A percentile compares a stretch with the other conserved stretches of the same genome.
phyloP scores from a whole-genome alignment of 164 flowering plant genomes.

The Amborella trichopoda region DNA sequence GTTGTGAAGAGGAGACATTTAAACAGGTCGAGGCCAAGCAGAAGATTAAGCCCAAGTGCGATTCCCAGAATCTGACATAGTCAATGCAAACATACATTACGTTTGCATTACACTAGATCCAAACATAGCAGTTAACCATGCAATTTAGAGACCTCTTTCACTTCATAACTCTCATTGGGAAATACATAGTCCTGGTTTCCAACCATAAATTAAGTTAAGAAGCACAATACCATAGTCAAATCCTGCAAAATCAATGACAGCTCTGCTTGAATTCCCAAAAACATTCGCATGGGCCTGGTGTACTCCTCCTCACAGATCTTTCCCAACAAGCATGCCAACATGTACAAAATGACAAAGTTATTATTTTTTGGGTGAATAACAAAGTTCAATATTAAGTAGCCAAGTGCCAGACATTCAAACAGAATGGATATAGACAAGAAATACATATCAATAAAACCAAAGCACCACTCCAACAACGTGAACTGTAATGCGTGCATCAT shows the following conservation, averaged over 20 bases:
- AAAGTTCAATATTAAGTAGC: no score
- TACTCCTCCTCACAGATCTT: conserved; percentile 89
- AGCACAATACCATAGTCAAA: conserved; percentile 58
- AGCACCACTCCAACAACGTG: no score
- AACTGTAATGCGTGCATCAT: no score
- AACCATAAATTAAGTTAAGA: conserved; percentile 1
- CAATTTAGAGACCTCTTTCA: no score
- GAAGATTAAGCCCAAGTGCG: conserved; percentile 67
- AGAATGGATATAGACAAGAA: no score
- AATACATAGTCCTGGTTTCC: no score
- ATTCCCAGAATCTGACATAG: conserved; percentile 62
- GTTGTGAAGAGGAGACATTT: conserved; percentile 57
- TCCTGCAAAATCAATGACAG: conserved; percentile 55
- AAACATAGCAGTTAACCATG: no score
- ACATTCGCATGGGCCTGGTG: conserved; percentile 43
- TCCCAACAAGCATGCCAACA: conserved; percentile 6
- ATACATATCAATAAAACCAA: no score
- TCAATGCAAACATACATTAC: conserved; percentile 2
- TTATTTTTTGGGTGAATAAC: no score
- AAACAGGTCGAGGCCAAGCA: conserved; percentile 61
- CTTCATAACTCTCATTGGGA: no score
- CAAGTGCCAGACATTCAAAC: no score
- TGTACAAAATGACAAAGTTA: background rate
- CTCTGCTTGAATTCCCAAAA: conserved; percentile 77
- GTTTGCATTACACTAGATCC: no score